Evolutionary conservation across 2,329 filamentous ascomycete species (phyloP).

Genomic region (Shiraia sp.): DNA sequence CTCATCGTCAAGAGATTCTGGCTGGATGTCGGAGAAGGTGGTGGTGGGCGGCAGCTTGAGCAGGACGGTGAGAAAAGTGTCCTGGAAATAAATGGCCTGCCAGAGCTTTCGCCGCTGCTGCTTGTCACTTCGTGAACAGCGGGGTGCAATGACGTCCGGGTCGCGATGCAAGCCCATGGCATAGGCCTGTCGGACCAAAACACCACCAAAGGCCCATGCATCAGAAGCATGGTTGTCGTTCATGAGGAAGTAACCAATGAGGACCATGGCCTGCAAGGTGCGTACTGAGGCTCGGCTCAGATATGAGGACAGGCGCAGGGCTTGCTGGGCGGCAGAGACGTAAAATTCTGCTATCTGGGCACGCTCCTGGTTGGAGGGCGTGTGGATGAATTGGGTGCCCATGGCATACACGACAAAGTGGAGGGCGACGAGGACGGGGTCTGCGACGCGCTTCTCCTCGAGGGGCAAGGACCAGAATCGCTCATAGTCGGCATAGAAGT

Average conservation of each 20-base stretch:
- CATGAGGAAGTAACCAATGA: slow-evolving; percentile 83
- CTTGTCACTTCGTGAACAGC: slow-evolving; percentile 71
- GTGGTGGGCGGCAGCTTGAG: slow-evolving; percentile 76
- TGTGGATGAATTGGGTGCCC: slow-evolving; percentile 75
- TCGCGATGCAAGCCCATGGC: slow-evolving; percentile 81
- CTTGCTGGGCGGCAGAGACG: slow-evolving; percentile 77
- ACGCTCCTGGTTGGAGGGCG: slow-evolving; percentile 60
- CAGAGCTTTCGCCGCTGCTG: slow-evolving; percentile 79
- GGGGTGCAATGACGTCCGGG: slow-evolving; percentile 71
- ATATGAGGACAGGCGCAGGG: slow-evolving; percentile 74
- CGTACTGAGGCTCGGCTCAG: slow-evolving; percentile 73
- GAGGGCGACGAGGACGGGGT: slow-evolving; percentile 71
- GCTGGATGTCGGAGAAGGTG: slow-evolving; percentile 77
- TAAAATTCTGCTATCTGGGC: slow-evolving; percentile 82
- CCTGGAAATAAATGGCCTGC: slow-evolving; percentile 80
- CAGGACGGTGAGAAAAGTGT: slow-evolving; percentile 79
- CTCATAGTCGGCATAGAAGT: slow-evolving; percentile 78
- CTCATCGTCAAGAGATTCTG: slow-evolving; percentile 73
- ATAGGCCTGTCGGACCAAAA: slow-evolving; percentile 76
- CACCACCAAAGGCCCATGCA: slow-evolving; percentile 80
- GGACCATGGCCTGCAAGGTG: slow-evolving; percentile 78
- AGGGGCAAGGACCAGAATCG: slow-evolving; percentile 70
- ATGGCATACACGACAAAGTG: slow-evolving; percentile 78
- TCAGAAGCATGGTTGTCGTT: slow-evolving; percentile 85
- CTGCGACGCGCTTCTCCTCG: slow-evolving; percentile 62